These are phyloP conservation scores for Hypseocharis bilobata DNA, from an alignment of 441 rosid species.

Conservation along the genomic window DNA sequence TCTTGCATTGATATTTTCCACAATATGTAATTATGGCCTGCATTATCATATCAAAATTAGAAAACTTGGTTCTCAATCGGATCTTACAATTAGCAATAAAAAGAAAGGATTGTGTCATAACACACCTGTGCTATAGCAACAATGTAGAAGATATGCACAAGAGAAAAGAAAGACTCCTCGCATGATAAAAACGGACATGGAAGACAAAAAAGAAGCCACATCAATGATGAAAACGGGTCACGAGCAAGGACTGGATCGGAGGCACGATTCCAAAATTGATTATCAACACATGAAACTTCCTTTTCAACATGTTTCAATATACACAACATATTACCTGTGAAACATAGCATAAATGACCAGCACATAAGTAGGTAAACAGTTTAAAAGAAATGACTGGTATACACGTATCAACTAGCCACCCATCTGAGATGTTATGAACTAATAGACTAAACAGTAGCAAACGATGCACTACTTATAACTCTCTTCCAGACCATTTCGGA, in stretches of 20 bases:
- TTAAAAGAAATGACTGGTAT: neutral
- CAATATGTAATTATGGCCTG: slow-evolving; percentile 63
- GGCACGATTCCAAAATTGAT: slow-evolving; percentile 69
- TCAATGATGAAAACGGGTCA: slow-evolving; percentile 95
- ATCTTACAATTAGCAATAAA: slow-evolving; percentile 5
- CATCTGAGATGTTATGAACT: neutral
- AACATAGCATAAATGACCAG: slow-evolving; percentile 13
- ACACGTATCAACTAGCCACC: neutral
- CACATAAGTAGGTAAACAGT: neutral
- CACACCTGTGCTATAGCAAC: slow-evolving; percentile 80
- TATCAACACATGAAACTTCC: slow-evolving; percentile 42
- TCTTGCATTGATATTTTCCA: slow-evolving; percentile 31
- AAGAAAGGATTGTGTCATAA: slow-evolving; percentile 14
- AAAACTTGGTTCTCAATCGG: slow-evolving; percentile 6
- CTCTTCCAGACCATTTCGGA: no score
- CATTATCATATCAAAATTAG: slow-evolving; percentile 26
- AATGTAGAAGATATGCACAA: slow-evolving; percentile 73
- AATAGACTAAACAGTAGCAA: no score
- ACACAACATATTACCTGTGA: slow-evolving; percentile 42
- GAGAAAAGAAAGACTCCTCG: slow-evolving; percentile 65
- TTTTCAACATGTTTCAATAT: slow-evolving; percentile 40
- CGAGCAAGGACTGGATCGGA: slow-evolving; percentile 75
- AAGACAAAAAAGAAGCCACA: slow-evolving; percentile 95
- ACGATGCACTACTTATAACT: no score
- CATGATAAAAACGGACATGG: slow-evolving; percentile 77